phyloP scores from a whole-genome alignment of 345 rosid genomes.

The Kandelia obovata region DNA sequence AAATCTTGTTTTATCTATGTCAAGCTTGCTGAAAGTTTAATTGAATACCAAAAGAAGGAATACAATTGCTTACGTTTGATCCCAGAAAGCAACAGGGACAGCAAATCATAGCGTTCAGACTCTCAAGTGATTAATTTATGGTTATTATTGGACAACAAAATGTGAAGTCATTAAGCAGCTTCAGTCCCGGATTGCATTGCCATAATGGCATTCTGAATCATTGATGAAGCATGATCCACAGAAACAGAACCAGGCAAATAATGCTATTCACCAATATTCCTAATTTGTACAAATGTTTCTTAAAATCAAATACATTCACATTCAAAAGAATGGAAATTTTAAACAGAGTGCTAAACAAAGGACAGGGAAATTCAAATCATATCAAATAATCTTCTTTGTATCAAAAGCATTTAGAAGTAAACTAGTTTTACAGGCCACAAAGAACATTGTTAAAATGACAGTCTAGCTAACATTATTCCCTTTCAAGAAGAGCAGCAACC shows the following conservation, averaged over 20 bases:
- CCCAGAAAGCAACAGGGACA: no score
- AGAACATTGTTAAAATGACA: constrained; percentile 22
- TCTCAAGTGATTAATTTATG: no score
- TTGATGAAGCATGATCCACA: not conserved
- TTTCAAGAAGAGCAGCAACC: constrained; percentile 69
- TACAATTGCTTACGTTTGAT: no score
- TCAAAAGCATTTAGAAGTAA: constrained; percentile 26
- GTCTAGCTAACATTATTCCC: constrained; percentile 3
- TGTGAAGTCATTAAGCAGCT: no score
- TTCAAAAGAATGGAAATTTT: constrained; percentile 45
- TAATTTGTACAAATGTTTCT: constrained; percentile 51
- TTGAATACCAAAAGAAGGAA: no score
- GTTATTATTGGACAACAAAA: no score
- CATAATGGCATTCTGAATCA: not conserved
- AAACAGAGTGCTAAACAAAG: constrained; percentile 20
- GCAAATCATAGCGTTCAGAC: no score
- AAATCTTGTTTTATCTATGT: no score
- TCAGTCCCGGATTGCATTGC: no score
- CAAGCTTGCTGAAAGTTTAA: no score
- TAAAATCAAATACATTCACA: constrained; percentile 38
- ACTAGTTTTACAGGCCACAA: constrained; percentile 47
- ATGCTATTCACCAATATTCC: constrained; percentile 33
- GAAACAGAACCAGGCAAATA: constrained; percentile 21
- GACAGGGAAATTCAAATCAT: constrained; percentile 25
- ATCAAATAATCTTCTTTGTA: constrained; percentile 25